Evolutionary conservation across 768 basidiomycete genomes (phyloP).

Genomic region (Auricularia cornea): DNA sequence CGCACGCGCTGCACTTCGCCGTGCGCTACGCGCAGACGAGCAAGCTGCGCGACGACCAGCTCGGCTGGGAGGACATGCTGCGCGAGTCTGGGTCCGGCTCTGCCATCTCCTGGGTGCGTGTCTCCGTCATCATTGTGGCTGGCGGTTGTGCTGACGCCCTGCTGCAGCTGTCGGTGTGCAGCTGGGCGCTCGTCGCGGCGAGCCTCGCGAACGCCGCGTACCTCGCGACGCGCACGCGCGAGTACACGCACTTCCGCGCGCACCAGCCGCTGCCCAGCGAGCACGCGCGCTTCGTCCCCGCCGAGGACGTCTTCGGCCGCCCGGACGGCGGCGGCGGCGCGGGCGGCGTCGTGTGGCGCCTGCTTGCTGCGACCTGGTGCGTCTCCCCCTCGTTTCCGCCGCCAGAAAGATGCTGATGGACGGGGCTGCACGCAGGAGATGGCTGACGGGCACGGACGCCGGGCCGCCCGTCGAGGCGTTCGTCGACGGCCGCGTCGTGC

Average conservation of each 20-base stretch:
- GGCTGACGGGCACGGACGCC: background rate
- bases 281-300: background rate
- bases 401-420: no score
- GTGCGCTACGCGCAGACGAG: constrained; percentile 52
- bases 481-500: constrained; percentile 26
- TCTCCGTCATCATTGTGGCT: background rate
- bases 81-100: constrained; percentile 36
- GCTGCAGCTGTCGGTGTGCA: constrained; percentile 45
- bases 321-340: background rate
- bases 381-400: background rate
- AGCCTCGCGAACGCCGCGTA: constrained; percentile 26
- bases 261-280: background rate
- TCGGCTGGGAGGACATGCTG: constrained; percentile 75
- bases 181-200: constrained; percentile 60
- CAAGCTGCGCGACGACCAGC: constrained; percentile 52
- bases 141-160: constrained; percentile 36
- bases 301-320: background rate
- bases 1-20: constrained; percentile 64
- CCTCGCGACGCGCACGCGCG: constrained; percentile 21
- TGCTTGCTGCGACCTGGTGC: background rate
- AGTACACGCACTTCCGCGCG: constrained; percentile 54
- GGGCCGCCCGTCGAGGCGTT: background rate
- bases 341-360: background rate
- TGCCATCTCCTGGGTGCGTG: constrained; percentile 74
- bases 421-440: background rate